Evolutionary conservation across 441 rosid genomes (phyloP), one percentile per base, ranked within the genome.

Genomic region (Populus hybrid): DNA sequence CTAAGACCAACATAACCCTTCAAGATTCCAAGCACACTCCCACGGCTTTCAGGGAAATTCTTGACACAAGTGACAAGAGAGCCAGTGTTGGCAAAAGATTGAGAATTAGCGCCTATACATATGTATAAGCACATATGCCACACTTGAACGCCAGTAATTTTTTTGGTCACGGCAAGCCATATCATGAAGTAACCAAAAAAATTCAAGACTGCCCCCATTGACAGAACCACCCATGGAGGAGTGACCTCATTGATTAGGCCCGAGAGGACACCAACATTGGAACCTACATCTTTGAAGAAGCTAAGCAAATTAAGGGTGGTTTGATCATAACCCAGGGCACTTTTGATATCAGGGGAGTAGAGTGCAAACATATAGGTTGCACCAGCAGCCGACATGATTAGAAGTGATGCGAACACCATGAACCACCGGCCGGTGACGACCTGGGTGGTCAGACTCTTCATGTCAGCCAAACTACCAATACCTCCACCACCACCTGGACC

Each of bases 121-220:
- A 89, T 88, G 76, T 88, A 89, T 26, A 87, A 24, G 67, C 95
- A 89, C 93, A 91, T 88, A 2, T 86, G 90, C 95, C 95, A 91
- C 2, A 91, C 84, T 5, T 59, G 42, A 0, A 87, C 88, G 1
- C n/a, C 78, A 1, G 91, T 7, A 0, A 89, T 74, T 70, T 68
- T 85, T 8, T 78, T 71, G 50, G 87, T 78, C 18, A 91, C 93
- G 65, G 91, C 85, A 0, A 88, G 79, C 93, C 91, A 85, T 7
- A 91, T 86, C 89, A 89, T 86, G 85, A 88, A 86, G 81, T 91
- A 89, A 23, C 95, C 90, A 12, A 79, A 80, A 59, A 91, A 86
- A 69, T 91, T 91, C 66, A 91, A 68, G 71, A 79, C 74, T 3
- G 91, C 88, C 3, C 93, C 95, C 0, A 87, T 69, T 14, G 82